These are phyloP conservation scores for Diaporthe nobilis DNA, from an alignment of 2,329 filamentous ascomycete species.

Conservation along the genomic window DNA sequence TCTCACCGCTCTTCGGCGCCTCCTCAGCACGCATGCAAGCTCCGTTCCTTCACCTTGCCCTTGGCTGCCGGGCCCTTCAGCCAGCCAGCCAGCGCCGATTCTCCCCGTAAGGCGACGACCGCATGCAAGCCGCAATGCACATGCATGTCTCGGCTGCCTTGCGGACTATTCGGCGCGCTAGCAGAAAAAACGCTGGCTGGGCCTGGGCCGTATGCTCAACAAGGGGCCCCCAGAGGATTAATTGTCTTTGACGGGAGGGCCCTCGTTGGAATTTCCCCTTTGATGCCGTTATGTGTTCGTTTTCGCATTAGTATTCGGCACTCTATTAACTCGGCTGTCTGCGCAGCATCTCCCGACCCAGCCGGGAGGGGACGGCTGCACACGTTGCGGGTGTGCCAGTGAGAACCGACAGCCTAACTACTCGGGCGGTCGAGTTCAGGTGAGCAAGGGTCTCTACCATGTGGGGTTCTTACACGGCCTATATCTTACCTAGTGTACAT, in stretches of 20 bases:
- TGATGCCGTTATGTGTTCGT: neutral
- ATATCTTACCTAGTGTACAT: conserved; percentile 14
- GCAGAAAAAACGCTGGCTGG: conserved; percentile 1
- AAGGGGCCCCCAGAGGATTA: neutral
- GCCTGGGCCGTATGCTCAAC: conserved; percentile 10
- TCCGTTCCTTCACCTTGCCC: conserved; percentile 23
- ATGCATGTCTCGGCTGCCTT: conserved; percentile 39
- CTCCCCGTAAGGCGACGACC: conserved; percentile 30
- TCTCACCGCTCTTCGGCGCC: conserved; percentile 36
- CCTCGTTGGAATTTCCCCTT: conserved; percentile 6
- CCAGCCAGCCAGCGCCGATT: conserved; percentile 13
- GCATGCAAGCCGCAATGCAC: conserved; percentile 29
- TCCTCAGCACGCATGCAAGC: conserved; percentile 29
- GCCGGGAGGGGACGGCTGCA: neutral
- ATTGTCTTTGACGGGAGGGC: neutral
- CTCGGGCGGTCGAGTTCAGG: conserved; percentile 19
- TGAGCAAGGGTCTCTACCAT: conserved; percentile 13
- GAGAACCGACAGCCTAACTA: neutral
- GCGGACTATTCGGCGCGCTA: conserved; percentile 21
- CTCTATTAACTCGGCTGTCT: neutral
- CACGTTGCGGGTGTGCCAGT: conserved; percentile 8
- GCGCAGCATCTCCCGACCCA: neutral
- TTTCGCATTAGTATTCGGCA: conserved; percentile 15
- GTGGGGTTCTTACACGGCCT: conserved; percentile 7
- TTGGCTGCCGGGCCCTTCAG: conserved; percentile 22